phyloP scores from a whole-genome alignment of 2,329 filamentous ascomycete genomes.

The Ophiostoma piceae region DNA sequence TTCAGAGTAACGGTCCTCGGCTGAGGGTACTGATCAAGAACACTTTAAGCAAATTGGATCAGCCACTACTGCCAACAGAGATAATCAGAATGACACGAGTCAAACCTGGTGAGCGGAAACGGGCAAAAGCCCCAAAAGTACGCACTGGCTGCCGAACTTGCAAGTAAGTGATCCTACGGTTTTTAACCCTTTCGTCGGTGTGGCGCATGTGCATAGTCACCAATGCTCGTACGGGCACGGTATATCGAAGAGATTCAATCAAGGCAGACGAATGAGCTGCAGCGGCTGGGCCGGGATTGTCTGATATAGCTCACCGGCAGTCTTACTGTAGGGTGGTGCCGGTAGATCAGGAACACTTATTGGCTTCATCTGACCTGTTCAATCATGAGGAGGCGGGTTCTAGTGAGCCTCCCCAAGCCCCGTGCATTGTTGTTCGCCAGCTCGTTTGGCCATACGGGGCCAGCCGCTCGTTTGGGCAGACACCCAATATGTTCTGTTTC shows the following conservation, averaged over 20 bases:
- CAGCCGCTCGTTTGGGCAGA: neutral
- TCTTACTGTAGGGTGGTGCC: neutral
- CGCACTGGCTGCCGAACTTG: slow-evolving; percentile 25
- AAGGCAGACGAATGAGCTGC: neutral
- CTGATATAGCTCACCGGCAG: neutral
- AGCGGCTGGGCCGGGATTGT: neutral
- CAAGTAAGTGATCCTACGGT: slow-evolving; percentile 21
- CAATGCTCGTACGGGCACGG: neutral
- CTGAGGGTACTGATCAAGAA: neutral
- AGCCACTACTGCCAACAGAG: neutral
- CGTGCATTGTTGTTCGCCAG: neutral
- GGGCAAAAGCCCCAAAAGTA: slow-evolving; percentile 24
- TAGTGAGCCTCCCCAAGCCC: neutral
- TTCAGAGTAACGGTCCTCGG: neutral
- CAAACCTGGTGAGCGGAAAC: slow-evolving; percentile 24
- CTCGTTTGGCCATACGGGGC: slow-evolving; percentile 1
- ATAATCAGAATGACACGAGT: slow-evolving; percentile 22
- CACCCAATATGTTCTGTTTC: neutral
- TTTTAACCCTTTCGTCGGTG: neutral
- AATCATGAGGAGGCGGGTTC: neutral
- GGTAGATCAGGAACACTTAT: neutral
- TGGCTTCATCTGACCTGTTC: neutral
- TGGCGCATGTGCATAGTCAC: neutral
- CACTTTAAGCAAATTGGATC: neutral
- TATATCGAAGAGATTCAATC: neutral